phyloP scores from a whole-genome alignment of 75 land plant genomes.

The Sequoia sempervirens region DNA sequence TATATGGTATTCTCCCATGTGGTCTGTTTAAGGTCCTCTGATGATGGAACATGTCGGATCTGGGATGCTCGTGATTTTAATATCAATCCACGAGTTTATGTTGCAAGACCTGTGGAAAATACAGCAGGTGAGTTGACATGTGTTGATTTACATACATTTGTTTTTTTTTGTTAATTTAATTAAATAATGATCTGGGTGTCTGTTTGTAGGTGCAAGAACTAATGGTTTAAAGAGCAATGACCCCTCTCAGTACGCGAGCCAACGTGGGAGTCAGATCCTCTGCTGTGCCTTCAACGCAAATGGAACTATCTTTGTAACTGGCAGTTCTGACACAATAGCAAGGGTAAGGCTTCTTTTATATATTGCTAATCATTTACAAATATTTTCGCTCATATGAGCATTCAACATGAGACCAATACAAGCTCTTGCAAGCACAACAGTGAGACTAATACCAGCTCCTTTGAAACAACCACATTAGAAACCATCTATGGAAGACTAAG shows the following conservation, averaged over 20 bases:
- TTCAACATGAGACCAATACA: no score
- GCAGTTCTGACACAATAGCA: slow-evolving; percentile 94
- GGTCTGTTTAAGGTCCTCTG: slow-evolving; percentile 67
- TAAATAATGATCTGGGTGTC: not conserved
- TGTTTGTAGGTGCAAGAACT: slow-evolving; percentile 8
- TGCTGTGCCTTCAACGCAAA: slow-evolving; percentile 96
- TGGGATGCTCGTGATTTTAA: slow-evolving; percentile 91
- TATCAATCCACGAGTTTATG: slow-evolving; percentile 56
- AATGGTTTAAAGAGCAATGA: slow-evolving; percentile 45
- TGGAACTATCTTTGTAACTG: slow-evolving; percentile 99
- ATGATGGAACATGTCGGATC: slow-evolving; percentile 98
- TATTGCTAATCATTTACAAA: no score
- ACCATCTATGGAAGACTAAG: no score
- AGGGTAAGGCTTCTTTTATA: slow-evolving; percentile 42
- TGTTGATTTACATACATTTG: not conserved
- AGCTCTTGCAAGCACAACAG: no score
- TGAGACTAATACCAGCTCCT: no score
- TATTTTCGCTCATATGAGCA: no score
- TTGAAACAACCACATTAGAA: no score
- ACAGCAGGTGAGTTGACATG: slow-evolving; percentile 44
- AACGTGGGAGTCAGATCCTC: slow-evolving; percentile 62
- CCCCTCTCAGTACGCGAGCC: slow-evolving; percentile 32
- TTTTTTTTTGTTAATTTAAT: not conserved
- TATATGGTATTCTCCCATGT: not conserved
- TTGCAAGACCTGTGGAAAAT: slow-evolving; percentile 67